These are phyloP conservation scores for Odonthalia washingtoniensis DNA, from an alignment of 31 red algal genomes.

Conservation along the genomic window DNA sequence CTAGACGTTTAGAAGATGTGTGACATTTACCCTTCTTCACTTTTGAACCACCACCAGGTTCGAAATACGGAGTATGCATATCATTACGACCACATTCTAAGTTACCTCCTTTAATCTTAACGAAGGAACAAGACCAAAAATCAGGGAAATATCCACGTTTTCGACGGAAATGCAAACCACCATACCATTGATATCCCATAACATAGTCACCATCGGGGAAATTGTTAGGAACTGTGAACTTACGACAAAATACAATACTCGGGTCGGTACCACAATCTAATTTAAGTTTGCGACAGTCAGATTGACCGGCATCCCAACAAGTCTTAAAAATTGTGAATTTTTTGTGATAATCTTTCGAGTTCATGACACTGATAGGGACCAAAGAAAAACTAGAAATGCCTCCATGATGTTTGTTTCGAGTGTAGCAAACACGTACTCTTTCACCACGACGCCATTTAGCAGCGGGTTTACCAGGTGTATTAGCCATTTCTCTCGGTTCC, in stretches of 20 bases:
- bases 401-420: conserved; percentile 60
- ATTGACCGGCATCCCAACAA: not conserved
- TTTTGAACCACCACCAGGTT: not conserved
- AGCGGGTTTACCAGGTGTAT: conserved; percentile 23
- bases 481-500: not conserved
- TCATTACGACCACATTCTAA: not conserved
- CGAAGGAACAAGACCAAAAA: conserved; percentile 21
- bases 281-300: not conserved
- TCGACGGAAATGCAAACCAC: conserved; percentile 13
- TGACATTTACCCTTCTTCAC: not conserved
- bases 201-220: conserved; percentile 59
- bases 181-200: conserved; percentile 56
- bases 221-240: conserved; percentile 37
- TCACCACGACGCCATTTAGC: conserved; percentile 55
- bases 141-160: conserved; percentile 6
- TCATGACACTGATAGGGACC: not conserved
- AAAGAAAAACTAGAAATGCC: not conserved
- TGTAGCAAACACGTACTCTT: conserved; percentile 43
- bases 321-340: not conserved
- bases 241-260: not conserved
- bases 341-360: not conserved
- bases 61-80: not conserved
- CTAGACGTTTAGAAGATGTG: not conserved
- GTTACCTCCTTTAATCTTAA: conserved; percentile 4
- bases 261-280: not conserved